These are phyloP conservation scores for Chalciporus chontae DNA, from an alignment of 768 basidiomycete genomes.

Conservation along the genomic window DNA sequence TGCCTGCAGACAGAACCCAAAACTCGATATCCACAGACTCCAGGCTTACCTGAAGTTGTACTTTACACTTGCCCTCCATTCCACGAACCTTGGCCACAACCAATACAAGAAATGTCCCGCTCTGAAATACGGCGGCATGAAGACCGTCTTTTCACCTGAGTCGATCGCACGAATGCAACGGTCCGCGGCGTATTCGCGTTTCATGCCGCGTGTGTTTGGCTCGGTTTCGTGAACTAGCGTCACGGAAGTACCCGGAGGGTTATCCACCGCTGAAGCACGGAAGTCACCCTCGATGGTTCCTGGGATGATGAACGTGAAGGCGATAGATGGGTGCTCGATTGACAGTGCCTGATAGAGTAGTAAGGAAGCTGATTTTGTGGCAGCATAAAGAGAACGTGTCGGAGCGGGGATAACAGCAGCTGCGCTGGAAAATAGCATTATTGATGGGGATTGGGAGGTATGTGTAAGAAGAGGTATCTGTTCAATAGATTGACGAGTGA, in stretches of 20 bases:
- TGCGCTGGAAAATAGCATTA: constrained; percentile 76
- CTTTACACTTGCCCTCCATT: constrained; percentile 56
- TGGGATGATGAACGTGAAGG: constrained; percentile 61
- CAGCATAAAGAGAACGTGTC: constrained; percentile 77
- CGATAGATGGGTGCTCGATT: constrained; percentile 71
- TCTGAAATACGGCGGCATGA: constrained; percentile 49
- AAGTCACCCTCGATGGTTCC: constrained; percentile 74
- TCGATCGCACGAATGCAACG: constrained; percentile 63
- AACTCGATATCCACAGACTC: background rate
- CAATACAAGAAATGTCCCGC: constrained; percentile 59
- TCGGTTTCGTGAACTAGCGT: constrained; percentile 39
- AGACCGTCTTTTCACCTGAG: constrained; percentile 49
- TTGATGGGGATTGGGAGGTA: constrained; percentile 63
- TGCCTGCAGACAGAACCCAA: background rate
- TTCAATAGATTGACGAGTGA: background rate
- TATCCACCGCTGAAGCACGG: constrained; percentile 75
- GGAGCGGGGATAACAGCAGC: constrained; percentile 83
- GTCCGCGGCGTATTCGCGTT: constrained; percentile 54
- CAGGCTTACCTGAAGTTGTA: constrained; percentile 48
- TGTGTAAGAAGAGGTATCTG: constrained; percentile 75
- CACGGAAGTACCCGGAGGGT: constrained; percentile 30
- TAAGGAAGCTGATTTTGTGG: constrained; percentile 79
- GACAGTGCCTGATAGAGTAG: constrained; percentile 74
- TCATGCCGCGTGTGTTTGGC: constrained; percentile 57
- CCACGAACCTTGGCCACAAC: constrained; percentile 56